Base-by-base conservation (phyloP, 805 yeast species). In the Ogataea sp. region DNA sequence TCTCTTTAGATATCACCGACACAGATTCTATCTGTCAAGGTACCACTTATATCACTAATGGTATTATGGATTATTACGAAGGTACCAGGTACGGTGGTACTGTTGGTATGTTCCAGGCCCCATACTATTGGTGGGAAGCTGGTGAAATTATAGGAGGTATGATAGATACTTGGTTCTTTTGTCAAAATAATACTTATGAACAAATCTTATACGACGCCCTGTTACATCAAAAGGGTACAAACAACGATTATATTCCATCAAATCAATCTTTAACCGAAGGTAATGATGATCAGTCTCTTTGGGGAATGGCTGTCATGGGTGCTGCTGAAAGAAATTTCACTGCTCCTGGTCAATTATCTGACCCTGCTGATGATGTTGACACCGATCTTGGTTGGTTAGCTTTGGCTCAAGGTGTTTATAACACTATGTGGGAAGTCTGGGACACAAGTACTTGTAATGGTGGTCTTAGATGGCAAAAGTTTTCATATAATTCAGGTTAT, bases 41-140 rank as follows among this genome's bases (percentile, higher is more conserved):
- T 2, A 74, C 83, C 2, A 65, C 79, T 0, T 58, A 75, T 34
- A 65, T 88, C 16, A 78, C 80, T 2, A 58, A 68, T 33, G 96
- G 96, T 45, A 64, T 86, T 40, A 68, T 88, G 67, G 89, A 85
- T 64, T 88, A 88, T 59, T 88, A 88, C 54, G 77, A 72, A 14
- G 90, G 94, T 30, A 52, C 58, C 20, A 64, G 71, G 25, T 58
- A 65, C 32, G 94, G 93, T 26, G 81, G 83, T 31, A 68, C 83
- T 16, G 66, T 82, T 14, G 95, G 95, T 25, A 69, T 75, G 80
- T 81, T 84, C 57, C 65, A 73, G 11, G 48, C 60, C 47, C 94
- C 94, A 2, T 84, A 84, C 68, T 84, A 83, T 64, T 84, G 94
- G 94, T 84, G 94, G 94, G 84, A 83, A 61, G 88, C 93, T 24